phyloP scores from a whole-genome alignment of 192 early-diverging fungal genomes.

The Coemansia guatemalensis region DNA sequence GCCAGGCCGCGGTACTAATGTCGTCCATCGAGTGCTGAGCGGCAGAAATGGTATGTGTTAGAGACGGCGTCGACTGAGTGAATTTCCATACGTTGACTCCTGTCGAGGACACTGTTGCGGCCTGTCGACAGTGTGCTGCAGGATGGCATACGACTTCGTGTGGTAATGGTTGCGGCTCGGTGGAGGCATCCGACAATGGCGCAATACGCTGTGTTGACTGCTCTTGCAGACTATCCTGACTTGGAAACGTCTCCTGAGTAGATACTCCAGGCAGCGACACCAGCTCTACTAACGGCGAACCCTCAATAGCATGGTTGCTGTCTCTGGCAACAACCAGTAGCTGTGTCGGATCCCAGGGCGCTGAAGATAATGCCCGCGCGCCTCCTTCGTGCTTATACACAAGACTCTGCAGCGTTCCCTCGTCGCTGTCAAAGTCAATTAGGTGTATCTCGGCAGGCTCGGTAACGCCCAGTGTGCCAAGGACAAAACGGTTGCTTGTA shows the following conservation, averaged over 20 bases:
- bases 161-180: slow-evolving; percentile 6
- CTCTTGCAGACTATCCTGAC: neutral
- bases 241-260: neutral
- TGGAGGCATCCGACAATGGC: slow-evolving; percentile 1
- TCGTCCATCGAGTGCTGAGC: slow-evolving; percentile 22
- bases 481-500: slow-evolving; percentile 25
- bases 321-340: slow-evolving; percentile 17
- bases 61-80: neutral
- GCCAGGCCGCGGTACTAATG: slow-evolving; percentile 31
- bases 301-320: neutral
- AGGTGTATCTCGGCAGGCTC: slow-evolving; percentile 46
- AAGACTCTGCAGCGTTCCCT: slow-evolving; percentile 13
- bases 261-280: slow-evolving; percentile 14
- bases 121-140: slow-evolving; percentile 7
- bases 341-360: slow-evolving; percentile 24
- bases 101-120: slow-evolving; percentile 13
- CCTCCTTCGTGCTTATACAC: slow-evolving; percentile 28
- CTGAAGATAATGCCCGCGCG: slow-evolving; percentile 21
- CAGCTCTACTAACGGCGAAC: slow-evolving; percentile 12
- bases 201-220: neutral
- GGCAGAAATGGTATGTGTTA: slow-evolving; percentile 3
- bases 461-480: slow-evolving; percentile 41
- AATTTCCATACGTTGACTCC: slow-evolving; percentile 24
- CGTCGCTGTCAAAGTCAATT: slow-evolving; percentile 42
- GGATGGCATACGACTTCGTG: slow-evolving; percentile 19